Evolutionary conservation across 306 rosid species (phyloP).

Genomic region (Aeschynomene evenia): DNA sequence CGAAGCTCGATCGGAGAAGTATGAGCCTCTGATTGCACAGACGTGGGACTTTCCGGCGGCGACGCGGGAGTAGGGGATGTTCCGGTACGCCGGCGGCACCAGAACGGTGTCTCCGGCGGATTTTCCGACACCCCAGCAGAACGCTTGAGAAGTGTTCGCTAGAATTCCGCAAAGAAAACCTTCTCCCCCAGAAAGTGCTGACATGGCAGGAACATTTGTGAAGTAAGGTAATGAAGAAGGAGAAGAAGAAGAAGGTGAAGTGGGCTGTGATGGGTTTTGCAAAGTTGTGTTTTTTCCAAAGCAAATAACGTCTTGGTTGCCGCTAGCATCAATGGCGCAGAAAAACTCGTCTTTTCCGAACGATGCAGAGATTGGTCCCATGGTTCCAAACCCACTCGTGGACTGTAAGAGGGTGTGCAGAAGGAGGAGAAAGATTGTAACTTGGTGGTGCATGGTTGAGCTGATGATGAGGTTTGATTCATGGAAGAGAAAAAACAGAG

Average conservation of each 20-base stretch:
- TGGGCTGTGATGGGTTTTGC: conserved; percentile 14
- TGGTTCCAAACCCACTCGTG: conserved; percentile 65
- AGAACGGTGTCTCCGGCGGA: conserved; percentile 60
- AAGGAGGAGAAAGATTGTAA: conserved; percentile 20
- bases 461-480: conserved; percentile 1
- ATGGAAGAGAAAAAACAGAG: not conserved
- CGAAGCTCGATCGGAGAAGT: conserved; percentile 57
- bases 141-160: conserved; percentile 69
- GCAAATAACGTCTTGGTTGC: conserved; percentile 75
- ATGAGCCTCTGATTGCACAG: conserved; percentile 80
- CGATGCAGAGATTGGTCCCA: conserved; percentile 89
- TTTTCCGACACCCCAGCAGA: conserved; percentile 58
- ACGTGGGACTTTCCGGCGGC: conserved; percentile 79
- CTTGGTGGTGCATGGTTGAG: conserved; percentile 59
- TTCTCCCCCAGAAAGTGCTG: conserved; percentile 86
- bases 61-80: conserved; percentile 60
- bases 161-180: conserved; percentile 79
- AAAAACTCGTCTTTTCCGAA: conserved; percentile 62
- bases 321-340: conserved; percentile 89
- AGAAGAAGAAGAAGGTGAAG: conserved; percentile 27
- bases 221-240: conserved; percentile 32
- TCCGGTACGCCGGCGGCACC: conserved; percentile 55
- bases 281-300: conserved; percentile 70
- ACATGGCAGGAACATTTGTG: conserved; percentile 62
- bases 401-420: conserved; percentile 19